A percentile compares a stretch with the other conserved stretches of the same genome.
Evolutionary conservation across 1,284 basidiomycete genomes (phyloP).

Genomic region (Apiotrichum laibachii): DNA sequence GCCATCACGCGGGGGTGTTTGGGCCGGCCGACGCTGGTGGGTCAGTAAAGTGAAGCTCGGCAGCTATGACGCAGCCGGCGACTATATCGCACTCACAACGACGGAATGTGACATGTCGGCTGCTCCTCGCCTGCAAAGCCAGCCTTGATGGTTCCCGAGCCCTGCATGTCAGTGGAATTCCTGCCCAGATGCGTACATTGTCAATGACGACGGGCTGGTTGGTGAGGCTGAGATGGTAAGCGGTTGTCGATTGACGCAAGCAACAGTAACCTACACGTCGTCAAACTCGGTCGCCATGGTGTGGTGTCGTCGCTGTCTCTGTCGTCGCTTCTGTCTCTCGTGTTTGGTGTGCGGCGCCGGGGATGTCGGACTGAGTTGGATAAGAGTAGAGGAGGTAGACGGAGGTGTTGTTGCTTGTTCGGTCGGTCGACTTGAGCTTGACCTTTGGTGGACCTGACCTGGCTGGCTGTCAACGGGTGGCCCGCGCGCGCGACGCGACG

Average conservation of each 20-base stretch:
- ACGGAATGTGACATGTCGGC: constrained; percentile 96
- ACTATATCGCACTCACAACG: constrained; percentile 69
- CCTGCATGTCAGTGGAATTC: constrained; percentile 56
- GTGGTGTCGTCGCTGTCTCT: not conserved
- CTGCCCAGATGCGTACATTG: constrained; percentile 64
- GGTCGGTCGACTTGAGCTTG: too few relatives aligned
- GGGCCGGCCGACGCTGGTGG: constrained; percentile 78
- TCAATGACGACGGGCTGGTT: constrained; percentile 75
- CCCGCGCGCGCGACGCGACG: too few relatives aligned
- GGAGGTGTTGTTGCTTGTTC: too few relatives aligned
- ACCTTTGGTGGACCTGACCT: too few relatives aligned
- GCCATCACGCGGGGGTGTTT: constrained; percentile 97
- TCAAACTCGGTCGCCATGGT: constrained; percentile 47
- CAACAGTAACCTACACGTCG: constrained; percentile 39
- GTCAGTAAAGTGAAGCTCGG: not conserved
- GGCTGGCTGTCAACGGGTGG: too few relatives aligned
- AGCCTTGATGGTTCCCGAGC: constrained; percentile 94
- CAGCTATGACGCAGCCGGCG: not conserved
- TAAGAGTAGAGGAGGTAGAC: too few relatives aligned
- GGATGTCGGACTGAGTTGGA: too few relatives aligned
- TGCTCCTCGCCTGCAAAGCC: constrained; percentile 97
- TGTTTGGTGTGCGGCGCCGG: too few relatives aligned
- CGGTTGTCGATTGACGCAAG: not conserved
- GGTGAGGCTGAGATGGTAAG: constrained; percentile 36
- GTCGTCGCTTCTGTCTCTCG: too few relatives aligned